phyloP scores from a whole-genome alignment of 257 asterid species.

The Solanum ossicruentum region DNA sequence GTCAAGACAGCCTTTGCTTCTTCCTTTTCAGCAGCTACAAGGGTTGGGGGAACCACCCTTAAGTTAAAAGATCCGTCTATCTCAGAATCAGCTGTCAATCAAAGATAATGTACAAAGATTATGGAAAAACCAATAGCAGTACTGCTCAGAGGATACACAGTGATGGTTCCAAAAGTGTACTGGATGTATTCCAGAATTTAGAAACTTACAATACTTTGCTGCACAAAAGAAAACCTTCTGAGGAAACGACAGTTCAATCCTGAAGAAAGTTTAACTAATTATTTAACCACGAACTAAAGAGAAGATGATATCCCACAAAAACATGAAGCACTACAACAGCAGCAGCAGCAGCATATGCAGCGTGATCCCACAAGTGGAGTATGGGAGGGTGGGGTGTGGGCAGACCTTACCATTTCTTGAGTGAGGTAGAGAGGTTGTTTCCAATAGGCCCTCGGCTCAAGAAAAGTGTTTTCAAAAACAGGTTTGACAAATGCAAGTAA shows the following conservation, averaged over 20 bases:
- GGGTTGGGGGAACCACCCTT: conserved; percentile 53
- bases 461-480: not conserved
- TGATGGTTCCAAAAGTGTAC: not conserved
- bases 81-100: conserved; percentile 47
- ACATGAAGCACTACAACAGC: not conserved
- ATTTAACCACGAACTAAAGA: not conserved
- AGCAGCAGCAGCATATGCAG: not conserved
- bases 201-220: conserved; percentile 49
- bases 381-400: not conserved
- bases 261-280: conserved; percentile 11
- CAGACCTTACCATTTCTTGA: not conserved
- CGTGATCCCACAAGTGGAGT: not conserved
- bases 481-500: not conserved
- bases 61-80: conserved; percentile 60
- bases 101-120: conserved; percentile 11
- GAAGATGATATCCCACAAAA: not conserved
- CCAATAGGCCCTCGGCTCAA: not conserved
- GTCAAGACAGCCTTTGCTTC: conserved; percentile 90
- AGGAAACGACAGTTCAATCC: conserved; percentile 25
- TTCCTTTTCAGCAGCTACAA: conserved; percentile 87
- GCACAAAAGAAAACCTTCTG: conserved; percentile 38
- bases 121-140: not conserved
- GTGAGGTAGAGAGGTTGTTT: not conserved
- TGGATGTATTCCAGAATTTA: not conserved
- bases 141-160: not conserved